These are phyloP conservation scores for Xylaria sp. DNA, from an alignment of 2,329 filamentous ascomycete genomes.

Conservation along the genomic window DNA sequence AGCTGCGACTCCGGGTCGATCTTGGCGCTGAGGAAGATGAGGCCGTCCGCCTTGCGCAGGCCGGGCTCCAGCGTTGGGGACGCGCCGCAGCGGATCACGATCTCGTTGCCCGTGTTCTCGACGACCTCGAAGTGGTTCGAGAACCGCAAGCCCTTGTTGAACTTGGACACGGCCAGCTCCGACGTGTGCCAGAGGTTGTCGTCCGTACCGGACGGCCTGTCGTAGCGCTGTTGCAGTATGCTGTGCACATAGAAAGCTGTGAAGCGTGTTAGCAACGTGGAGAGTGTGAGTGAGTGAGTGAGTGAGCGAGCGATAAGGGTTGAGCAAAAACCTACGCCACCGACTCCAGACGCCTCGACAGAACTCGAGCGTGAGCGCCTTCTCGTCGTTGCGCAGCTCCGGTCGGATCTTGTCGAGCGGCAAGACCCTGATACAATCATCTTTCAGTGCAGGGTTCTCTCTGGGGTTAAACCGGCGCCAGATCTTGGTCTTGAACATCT, in stretches of 20 bases:
- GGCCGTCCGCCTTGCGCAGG: conserved; percentile 47
- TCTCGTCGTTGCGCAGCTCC: conserved; percentile 70
- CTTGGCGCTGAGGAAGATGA: conserved; percentile 47
- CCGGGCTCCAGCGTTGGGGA: conserved; percentile 47
- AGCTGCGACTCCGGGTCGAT: conserved; percentile 47
- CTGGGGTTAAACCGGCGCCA: conserved; percentile 71
- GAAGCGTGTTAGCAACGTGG: conserved; percentile 15
- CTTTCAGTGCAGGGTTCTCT: conserved; percentile 70
- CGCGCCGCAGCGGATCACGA: conserved; percentile 48
- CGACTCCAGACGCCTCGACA: conserved; percentile 75
- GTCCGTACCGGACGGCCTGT: conserved; percentile 48
- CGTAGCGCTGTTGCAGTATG: conserved; percentile 48
- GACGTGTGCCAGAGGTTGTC: conserved; percentile 47
- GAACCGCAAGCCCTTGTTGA: conserved; percentile 46
- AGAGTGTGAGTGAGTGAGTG: too few species aligned
- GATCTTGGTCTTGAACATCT: conserved; percentile 67
- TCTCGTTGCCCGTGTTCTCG: conserved; percentile 46
- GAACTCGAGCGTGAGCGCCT: conserved; percentile 70
- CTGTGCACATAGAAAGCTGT: conserved; percentile 59
- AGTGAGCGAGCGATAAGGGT: background rate
- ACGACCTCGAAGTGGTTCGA: conserved; percentile 52
- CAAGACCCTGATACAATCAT: conserved; percentile 71
- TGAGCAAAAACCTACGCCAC: conserved; percentile 61
- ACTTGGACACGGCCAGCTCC: conserved; percentile 47
- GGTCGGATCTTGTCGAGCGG: conserved; percentile 72